Base-by-base conservation (phyloP, 441 rosid genomes). In the Corymbia calophylla region DNA sequence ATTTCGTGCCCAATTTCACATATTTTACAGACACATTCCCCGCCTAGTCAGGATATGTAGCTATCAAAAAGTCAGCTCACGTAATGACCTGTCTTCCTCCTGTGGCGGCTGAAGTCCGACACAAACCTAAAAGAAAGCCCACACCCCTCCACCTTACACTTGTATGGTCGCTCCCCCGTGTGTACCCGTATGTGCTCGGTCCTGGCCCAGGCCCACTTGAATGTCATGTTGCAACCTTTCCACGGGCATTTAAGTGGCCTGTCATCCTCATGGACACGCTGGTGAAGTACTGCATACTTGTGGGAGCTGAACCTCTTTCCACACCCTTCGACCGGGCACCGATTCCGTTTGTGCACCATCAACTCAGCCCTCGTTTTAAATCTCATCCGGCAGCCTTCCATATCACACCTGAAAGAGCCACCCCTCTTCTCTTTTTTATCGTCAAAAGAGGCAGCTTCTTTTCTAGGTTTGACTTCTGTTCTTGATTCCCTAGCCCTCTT, bases 151-250 rank as follows among this genome's bases (percentile, higher is more conserved):
- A 96, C 95, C 94, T 95, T 94, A 92, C 99, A 97, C 87, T 92
- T 90, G 94, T 97, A 96, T 3, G 99, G 99, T 89, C 97, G 95
- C 92, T 96, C 99, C 29, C 99, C 99, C 0, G 99, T 98, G 92
- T 98, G 99, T 90, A 98, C 95, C 86, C 99, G 93, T 88, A 97
- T 93, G 92, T 98, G 99, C 94, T 98, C 99, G 1, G 98, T 98
- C 94, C 99, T 96, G 31, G 99, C 99, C 99, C 99, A 98, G 18
- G 97, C 98, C 99, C 99, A 98, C 94, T 98, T 97, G 94, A 98
- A 98, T 12, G 97, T 92, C 99, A 95, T 95, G 32, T 93, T 70
- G 89, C 99, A 98, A 47, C 96, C 99, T 91, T 97, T 90, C 99
- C 98, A 98, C 6, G 98, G 94, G 92, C 99, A 98, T 90, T 91